phyloP scores from a whole-genome alignment of 2,329 filamentous ascomycete genomes.

The Sporothrix mexicana region DNA sequence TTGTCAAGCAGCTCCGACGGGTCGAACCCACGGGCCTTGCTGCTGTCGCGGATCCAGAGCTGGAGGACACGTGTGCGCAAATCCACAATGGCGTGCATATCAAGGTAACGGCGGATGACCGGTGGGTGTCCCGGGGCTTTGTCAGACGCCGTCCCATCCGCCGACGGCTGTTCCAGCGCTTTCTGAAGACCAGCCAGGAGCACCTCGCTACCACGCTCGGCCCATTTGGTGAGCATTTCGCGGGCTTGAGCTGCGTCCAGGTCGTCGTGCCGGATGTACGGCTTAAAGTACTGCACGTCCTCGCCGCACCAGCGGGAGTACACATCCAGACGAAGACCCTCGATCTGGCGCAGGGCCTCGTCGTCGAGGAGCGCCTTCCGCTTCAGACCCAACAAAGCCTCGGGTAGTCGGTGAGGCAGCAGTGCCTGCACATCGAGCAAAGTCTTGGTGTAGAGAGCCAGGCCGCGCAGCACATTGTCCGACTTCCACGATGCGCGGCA shows the following conservation, averaged over 20 bases:
- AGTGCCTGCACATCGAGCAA: constrained; percentile 71
- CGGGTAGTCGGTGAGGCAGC: constrained; percentile 73
- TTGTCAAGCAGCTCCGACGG: constrained; percentile 70
- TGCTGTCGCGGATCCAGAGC: constrained; percentile 75
- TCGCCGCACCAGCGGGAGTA: constrained; percentile 80
- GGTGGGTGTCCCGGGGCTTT: neutral
- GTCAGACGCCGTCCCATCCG: neutral
- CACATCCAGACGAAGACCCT: constrained; percentile 77
- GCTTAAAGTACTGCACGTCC: constrained; percentile 83
- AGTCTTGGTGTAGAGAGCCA: constrained; percentile 77
- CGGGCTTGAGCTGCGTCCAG: constrained; percentile 65
- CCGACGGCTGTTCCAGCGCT: constrained; percentile 54
- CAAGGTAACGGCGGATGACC: constrained; percentile 47
- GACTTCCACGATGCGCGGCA: constrained; percentile 45
- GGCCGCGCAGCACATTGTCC: constrained; percentile 64
- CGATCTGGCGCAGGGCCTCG: constrained; percentile 65
- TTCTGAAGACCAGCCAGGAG: constrained; percentile 67
- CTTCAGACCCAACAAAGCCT: constrained; percentile 72
- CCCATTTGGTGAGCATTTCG: constrained; percentile 68
- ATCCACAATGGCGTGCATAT: constrained; percentile 72
- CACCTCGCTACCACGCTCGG: constrained; percentile 62
- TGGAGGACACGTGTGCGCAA: constrained; percentile 73
- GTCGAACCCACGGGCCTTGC: constrained; percentile 69
- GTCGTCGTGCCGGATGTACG: constrained; percentile 84
- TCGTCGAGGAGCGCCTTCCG: constrained; percentile 74